These are phyloP conservation scores for Wallacemonas sp. DNA, from an alignment of 208 protist species.

Conservation along the genomic window DNA sequence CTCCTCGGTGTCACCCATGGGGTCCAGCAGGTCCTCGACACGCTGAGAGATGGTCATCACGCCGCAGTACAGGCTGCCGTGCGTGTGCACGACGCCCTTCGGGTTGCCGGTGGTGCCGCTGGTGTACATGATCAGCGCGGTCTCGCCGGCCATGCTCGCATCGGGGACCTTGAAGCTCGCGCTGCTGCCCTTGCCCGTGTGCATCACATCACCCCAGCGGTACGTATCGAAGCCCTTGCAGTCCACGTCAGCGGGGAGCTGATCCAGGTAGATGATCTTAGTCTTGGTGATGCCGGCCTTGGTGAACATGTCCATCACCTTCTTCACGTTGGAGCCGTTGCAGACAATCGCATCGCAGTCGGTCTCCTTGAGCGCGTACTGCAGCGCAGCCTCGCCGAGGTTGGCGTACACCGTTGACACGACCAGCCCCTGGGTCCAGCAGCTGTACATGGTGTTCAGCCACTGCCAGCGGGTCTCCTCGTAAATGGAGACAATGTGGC, in stretches of 20 bases:
- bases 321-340: conserved; percentile 57
- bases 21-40: conserved; percentile 50
- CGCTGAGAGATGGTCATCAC: conserved; percentile 50
- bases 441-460: conserved; percentile 63
- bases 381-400: conserved; percentile 78
- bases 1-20: conserved; percentile 44
- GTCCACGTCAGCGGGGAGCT: conserved; percentile 40
- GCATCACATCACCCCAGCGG: conserved; percentile 59
- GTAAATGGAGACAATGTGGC: conserved; percentile 61
- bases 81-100: conserved; percentile 87
- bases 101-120: conserved; percentile 90
- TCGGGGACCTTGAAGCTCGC: conserved; percentile 30
- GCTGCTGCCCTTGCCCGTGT: conserved; percentile 40
- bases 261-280: conserved; percentile 69
- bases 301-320: conserved; percentile 54
- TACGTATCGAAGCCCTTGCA: conserved; percentile 39
- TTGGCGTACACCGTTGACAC: conserved; percentile 86
- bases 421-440: conserved; percentile 67
- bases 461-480: conserved; percentile 90
- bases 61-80: conserved; percentile 69
- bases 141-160: conserved; percentile 44
- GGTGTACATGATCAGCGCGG: conserved; percentile 90
- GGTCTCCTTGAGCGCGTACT: conserved; percentile 74
- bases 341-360: conserved; percentile 70
- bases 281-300: conserved; percentile 40